Evolutionary conservation across 768 basidiomycete species (phyloP).

Genomic region (Boletus reticulatus): DNA sequence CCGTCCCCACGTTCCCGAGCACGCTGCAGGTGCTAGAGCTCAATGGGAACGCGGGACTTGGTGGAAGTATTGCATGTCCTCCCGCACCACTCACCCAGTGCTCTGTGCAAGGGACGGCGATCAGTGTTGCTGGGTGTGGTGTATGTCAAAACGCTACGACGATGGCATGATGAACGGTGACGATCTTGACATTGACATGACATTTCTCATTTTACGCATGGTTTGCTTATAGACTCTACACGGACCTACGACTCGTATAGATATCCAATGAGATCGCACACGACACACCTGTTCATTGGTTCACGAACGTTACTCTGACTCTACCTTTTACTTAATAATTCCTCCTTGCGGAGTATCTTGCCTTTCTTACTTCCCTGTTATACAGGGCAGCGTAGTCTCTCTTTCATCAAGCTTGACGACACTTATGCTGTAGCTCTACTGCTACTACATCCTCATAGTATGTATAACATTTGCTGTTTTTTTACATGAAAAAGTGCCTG

Average conservation of each 20-base stretch:
- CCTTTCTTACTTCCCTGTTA: not conserved
- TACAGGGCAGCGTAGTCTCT: not conserved
- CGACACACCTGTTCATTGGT: conserved; percentile 1
- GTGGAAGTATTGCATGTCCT: conserved; percentile 24
- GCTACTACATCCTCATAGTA: too few species aligned
- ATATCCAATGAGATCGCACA: not conserved
- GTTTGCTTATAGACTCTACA: conserved; percentile 4
- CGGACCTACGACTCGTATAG: conserved; percentile 1
- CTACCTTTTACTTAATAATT: not conserved
- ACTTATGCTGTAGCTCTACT: conserved; percentile 1
- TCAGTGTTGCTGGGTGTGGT: conserved; percentile 22
- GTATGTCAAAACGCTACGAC: conserved; percentile 20
- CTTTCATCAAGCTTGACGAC: not conserved
- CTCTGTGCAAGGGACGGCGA: conserved; percentile 21
- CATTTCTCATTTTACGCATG: not conserved
- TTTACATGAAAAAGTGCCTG: too few species aligned
- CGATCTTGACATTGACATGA: not conserved
- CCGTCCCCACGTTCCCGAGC: conserved; percentile 37
- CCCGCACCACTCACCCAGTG: conserved; percentile 17
- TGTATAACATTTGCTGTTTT: too few species aligned
- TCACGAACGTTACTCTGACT: not conserved
- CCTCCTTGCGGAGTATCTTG: not conserved
- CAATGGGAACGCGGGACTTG: conserved; percentile 37
- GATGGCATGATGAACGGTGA: conserved; percentile 1
- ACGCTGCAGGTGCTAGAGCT: conserved; percentile 35